phyloP scores from a whole-genome alignment of 2,329 filamentous ascomycete species.

The Arthrinium phaeospermum region DNA sequence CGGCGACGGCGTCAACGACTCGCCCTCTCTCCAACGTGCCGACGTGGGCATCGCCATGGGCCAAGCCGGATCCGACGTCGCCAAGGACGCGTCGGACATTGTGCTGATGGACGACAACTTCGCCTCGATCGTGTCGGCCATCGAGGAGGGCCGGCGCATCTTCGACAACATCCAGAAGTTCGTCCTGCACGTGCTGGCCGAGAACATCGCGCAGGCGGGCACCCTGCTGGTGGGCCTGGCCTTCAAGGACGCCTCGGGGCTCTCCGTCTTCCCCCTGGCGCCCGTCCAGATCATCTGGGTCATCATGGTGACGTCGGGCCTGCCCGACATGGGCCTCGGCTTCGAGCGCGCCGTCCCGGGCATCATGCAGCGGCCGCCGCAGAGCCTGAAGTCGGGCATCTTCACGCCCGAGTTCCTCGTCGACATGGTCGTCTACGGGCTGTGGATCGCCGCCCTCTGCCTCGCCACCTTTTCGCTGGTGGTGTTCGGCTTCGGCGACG shows the following conservation, averaged over 20 bases:
- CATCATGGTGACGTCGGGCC: constrained; percentile 77
- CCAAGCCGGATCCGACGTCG: constrained; percentile 64
- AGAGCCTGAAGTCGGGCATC: constrained; percentile 64
- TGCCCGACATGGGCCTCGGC: constrained; percentile 79
- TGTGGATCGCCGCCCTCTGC: constrained; percentile 71
- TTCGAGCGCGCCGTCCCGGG: constrained; percentile 74
- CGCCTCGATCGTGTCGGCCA: constrained; percentile 71
- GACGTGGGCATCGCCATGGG: constrained; percentile 74
- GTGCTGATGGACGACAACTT: constrained; percentile 77
- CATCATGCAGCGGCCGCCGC: constrained; percentile 71
- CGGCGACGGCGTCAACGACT: constrained; percentile 76
- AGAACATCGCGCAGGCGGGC: constrained; percentile 74
- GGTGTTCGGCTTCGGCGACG: constrained; percentile 64
- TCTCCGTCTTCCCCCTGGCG: constrained; percentile 75
- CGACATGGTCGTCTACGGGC: constrained; percentile 71
- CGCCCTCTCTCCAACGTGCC: constrained; percentile 70
- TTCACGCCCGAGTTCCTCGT: constrained; percentile 70
- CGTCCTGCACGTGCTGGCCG: constrained; percentile 70
- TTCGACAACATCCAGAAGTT: constrained; percentile 81
- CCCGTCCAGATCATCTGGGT: constrained; percentile 84
- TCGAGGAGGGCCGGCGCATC: constrained; percentile 72
- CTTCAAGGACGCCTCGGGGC: constrained; percentile 68
- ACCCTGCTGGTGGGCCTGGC: constrained; percentile 73
- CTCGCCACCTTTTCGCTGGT: constrained; percentile 68
- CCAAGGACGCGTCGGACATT: constrained; percentile 63